These are phyloP conservation scores for Schizochytrium sp. DNA, from an alignment of 108 stramenopile genomes.

Conservation along the genomic window DNA sequence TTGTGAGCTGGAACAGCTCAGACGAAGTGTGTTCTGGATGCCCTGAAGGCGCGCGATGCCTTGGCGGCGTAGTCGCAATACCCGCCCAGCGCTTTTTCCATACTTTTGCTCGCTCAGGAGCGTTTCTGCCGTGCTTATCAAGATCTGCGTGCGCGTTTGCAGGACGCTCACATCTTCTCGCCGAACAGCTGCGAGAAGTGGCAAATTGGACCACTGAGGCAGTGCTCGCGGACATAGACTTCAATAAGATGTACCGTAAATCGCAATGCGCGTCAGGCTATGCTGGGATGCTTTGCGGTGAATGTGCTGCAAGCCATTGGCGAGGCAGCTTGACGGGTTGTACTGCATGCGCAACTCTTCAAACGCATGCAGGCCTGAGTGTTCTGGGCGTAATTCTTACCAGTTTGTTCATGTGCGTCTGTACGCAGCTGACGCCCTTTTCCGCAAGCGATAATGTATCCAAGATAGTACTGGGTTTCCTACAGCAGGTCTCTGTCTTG, in stretches of 20 bases:
- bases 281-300: too few relatives aligned
- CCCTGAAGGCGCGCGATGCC: neutral
- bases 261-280: too few relatives aligned
- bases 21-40: neutral
- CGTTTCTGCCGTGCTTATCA: neutral
- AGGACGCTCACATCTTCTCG: too few relatives aligned
- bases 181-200: too few relatives aligned
- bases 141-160: neutral
- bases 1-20: neutral
- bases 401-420: neutral
- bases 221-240: too few relatives aligned
- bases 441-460: neutral
- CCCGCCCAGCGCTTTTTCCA: neutral
- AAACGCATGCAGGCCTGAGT: neutral
- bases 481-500: neutral
- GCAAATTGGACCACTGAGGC: too few relatives aligned
- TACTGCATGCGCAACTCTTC: neutral
- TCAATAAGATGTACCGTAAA: too few relatives aligned
- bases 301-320: too few relatives aligned
- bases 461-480: neutral
- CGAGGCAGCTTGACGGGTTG: too few relatives aligned
- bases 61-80: neutral
- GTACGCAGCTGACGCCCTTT: neutral
- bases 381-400: neutral
- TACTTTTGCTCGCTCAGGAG: neutral